A percentile compares a stretch with the other conserved stretches of the same genome.
phyloP scores from a whole-genome alignment of 257 asterid species.

The Apocynum venetum region DNA sequence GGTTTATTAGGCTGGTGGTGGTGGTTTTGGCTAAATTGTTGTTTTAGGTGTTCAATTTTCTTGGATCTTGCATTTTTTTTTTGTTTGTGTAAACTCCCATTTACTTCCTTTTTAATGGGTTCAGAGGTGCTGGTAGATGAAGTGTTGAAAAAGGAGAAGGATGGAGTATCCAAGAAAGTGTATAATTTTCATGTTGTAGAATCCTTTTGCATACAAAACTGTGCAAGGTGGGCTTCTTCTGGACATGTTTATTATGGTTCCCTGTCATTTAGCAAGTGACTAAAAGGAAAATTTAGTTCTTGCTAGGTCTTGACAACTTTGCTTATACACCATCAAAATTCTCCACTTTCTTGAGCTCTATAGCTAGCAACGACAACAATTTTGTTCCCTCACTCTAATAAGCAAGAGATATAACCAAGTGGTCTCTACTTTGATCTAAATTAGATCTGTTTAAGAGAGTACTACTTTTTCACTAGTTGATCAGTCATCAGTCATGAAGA shows the following conservation, averaged over 20 bases:
- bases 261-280: conserved; percentile 27
- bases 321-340: neutral
- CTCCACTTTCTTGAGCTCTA: no score
- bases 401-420: neutral
- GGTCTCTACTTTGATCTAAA: neutral
- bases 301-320: neutral
- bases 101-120: conserved; percentile 41
- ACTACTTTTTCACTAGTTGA: conserved; percentile 13
- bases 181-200: conserved; percentile 27
- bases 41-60: conserved; percentile 20
- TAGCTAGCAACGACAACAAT: neutral
- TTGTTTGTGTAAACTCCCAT: neutral
- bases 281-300: neutral
- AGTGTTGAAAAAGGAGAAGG: conserved; percentile 30
- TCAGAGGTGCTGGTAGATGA: conserved; percentile 39
- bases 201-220: conserved; percentile 52
- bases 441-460: conserved; percentile 5
- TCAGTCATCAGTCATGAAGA: conserved; percentile 56
- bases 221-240: conserved; percentile 58
- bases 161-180: conserved; percentile 51
- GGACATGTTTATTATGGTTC: conserved; percentile 34
- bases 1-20: conserved; percentile 11
- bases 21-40: conserved; percentile 12
- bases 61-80: conserved; percentile 3
- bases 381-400: neutral